Evolutionary conservation across 352 stramenopile species (phyloP), one percentile per base, ranked within the genome.

Genomic region (Phytophthora agathidicida): DNA sequence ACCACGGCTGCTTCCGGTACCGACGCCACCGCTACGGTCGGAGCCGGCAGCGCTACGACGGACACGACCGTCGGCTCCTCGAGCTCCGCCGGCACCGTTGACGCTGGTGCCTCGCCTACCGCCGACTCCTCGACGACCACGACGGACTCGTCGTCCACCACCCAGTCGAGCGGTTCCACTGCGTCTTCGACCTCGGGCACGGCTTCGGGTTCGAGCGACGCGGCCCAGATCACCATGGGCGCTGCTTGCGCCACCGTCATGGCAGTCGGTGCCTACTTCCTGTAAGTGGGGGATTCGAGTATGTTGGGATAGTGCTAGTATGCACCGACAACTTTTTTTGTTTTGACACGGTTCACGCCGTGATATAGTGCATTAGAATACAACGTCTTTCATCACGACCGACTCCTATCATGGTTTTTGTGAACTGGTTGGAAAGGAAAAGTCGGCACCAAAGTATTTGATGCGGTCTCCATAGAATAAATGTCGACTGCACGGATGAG

Each of bases 241-340:
- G 46, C 49, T 19, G 63, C 51, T 10, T 51, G 50, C 2, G 63
- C 51, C 5, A 48, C 63, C 2, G 35, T 58, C 23, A 37, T 72
- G 32, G 57, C 63, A 7, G 57, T 72, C 10, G 51, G 61, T n/a
- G 55, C 61, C 6, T 70, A 70, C 54, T 70, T 70, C 42, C 30
- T 70, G 47, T 70, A 61, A 60, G 20, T 23, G 16, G n/a, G n/a
- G n/a, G n/a, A n/a, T n/a, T n/a, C n/a, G n/a, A n/a, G n/a, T n/a
- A n/a, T n/a, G n/a, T n/a, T n/a, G n/a, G n/a, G n/a, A n/a, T n/a
- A n/a, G n/a, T n/a, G n/a, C n/a, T n/a, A n/a, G n/a, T n/a, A n/a
- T n/a, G n/a, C n/a, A n/a, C n/a, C n/a, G n/a, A n/a, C n/a, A n/a
- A n/a, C n/a, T n/a, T 28, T 36, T 22, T 27, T 43, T n/a, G 17